Evolutionary conservation across 805 yeast species (phyloP), one percentile per base, ranked within the genome.

Genomic region (Naumovozyma dairenensis): DNA sequence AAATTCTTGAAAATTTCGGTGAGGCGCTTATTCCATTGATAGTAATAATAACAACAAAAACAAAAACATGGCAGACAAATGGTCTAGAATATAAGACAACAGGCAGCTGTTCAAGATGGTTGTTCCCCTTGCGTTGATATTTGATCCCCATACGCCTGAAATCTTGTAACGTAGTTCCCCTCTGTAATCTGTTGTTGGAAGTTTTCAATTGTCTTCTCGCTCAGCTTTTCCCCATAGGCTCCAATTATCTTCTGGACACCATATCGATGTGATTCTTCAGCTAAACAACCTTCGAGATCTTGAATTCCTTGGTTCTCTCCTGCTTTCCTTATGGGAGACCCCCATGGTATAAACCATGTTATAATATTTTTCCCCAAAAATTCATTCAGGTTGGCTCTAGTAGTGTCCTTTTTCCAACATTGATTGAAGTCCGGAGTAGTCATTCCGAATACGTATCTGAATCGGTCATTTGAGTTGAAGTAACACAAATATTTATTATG

Each of bases 391-490:
- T 62, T 63, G 3, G 18, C 25, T 20, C 26, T 29, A 6, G 49
- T 12, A 8, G 37, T 34, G 0, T 49, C 51, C 28, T 48, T 52
- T 21, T 46, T 37, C 55, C 48, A 50, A 6, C 43, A 44, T 28
- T 40, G 35, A 25, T 25, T 32, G 9, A 52, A 51, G 3, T 49
- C 55, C 14, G 45, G 42, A 1, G 33, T 32, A 4, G 59, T 58
- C 28, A 63, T 57, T 34, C 49, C 51, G 2, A 75, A 51, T 36
- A 76, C 59, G 42, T 62, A 73, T 26, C 77, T 51, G 12, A 45
- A 36, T 1, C 62, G 66, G 6, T 47, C 47, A 24, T 62, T 59
- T 5, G 35, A 31, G 33, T 39, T n/a, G 39, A 44, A 31, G 56
- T 51, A 21, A 59, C 59, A 34, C 27, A 53, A 32, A 46, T 44